Evolutionary conservation across 352 stramenopile species (phyloP).

Genomic region (Thalassiosira pacifica): DNA sequence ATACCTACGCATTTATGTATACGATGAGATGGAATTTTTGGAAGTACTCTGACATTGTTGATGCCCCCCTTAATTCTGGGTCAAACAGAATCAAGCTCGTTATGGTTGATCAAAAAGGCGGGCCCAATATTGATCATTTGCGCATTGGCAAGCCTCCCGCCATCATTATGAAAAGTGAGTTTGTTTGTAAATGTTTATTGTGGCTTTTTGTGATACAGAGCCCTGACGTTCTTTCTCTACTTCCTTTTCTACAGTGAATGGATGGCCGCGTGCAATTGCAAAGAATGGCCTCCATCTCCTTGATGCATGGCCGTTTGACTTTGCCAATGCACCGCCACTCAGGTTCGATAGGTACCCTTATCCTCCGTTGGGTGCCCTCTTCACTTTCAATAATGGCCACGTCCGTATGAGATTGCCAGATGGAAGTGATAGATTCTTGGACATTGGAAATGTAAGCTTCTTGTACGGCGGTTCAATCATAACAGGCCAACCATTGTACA

Average conservation of each 20-base stretch:
- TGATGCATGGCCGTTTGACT: conserved; percentile 37
- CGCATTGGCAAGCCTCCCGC: conserved; percentile 59
- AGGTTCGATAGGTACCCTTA: conserved; percentile 35
- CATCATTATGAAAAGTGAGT: conserved; percentile 44
- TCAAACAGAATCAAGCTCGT: conserved; percentile 62
- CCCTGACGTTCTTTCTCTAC: not conserved
- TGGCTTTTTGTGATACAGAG: not conserved
- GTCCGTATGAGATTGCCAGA: conserved; percentile 23
- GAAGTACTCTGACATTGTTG: conserved; percentile 64
- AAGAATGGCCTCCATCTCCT: conserved; percentile 53
- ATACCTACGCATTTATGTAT: conserved; percentile 48
- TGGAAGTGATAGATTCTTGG: conserved; percentile 31
- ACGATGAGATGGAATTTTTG: conserved; percentile 53
- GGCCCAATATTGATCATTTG: conserved; percentile 71
- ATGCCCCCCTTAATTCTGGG: conserved; percentile 48
- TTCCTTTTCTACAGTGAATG: conserved; percentile 25
- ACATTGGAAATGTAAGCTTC: conserved; percentile 58
- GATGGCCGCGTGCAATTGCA: conserved; percentile 49
- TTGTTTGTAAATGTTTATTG: not conserved
- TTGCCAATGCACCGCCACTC: conserved; percentile 19
- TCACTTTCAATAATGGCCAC: conserved; percentile 29
- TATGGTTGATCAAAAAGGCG: conserved; percentile 45
- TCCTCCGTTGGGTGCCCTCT: conserved; percentile 38
- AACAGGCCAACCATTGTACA: not conserved
- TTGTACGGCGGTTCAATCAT: too few relatives aligned